A percentile compares a stretch with the other conserved stretches of the same genome.
Conservation (phyloP, 1,284 basidiomycete genomes). For the Malassezia equina region DNA sequence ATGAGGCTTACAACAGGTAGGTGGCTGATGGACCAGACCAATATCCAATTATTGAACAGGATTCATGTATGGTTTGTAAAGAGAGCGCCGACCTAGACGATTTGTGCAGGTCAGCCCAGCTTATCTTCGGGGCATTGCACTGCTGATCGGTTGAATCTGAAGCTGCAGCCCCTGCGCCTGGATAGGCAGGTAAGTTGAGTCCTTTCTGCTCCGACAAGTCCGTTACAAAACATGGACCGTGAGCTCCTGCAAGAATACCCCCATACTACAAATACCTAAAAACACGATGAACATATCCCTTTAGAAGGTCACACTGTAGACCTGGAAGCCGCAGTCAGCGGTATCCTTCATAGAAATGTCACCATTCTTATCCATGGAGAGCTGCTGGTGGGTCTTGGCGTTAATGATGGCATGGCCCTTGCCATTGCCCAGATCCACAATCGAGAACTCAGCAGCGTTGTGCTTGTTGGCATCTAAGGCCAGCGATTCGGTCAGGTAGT, state of each 20-base stretch:
- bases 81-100: background rate
- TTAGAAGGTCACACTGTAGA: constrained; percentile 14
- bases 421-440: constrained; percentile 16
- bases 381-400: background rate
- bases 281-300: background rate
- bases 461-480: background rate
- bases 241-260: no score
- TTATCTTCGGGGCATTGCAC: background rate
- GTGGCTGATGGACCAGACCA: background rate
- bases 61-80: background rate
- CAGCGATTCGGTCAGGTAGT: constrained; percentile 12
- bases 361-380: constrained; percentile 7
- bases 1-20: background rate
- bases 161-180: background rate
- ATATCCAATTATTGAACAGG: background rate
- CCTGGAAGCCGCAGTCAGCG: background rate
- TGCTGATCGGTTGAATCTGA: background rate
- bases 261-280: no score
- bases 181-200: background rate
- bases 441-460: constrained; percentile 12
- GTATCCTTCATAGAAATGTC: background rate
- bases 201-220: background rate
- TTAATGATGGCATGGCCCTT: constrained; percentile 14
- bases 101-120: background rate
- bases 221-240: background rate